These are phyloP conservation scores for Asparagopsis taxiformis DNA, from an alignment of 31 red algal genomes.

Conservation along the genomic window DNA sequence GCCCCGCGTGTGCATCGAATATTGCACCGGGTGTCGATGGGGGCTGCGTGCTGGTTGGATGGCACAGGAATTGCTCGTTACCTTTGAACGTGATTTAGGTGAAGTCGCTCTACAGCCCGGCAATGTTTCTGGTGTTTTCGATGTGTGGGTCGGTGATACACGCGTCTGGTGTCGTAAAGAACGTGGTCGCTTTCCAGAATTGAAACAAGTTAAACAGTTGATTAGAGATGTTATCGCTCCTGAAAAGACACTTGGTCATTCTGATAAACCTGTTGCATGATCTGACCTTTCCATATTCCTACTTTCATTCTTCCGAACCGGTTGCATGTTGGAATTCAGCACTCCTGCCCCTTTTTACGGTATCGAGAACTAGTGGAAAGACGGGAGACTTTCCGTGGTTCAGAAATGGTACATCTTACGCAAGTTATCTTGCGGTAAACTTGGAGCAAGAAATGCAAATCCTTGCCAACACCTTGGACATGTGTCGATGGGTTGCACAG, in stretches of 20 bases:
- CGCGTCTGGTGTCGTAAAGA: conserved; percentile 51
- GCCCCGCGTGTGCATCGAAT: conserved; percentile 67
- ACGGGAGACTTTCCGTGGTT: too few species aligned
- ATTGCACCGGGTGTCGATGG: conserved; percentile 83
- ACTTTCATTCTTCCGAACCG: too few species aligned
- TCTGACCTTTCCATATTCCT: too few species aligned
- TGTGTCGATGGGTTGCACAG: too few species aligned
- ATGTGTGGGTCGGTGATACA: conserved; percentile 48
- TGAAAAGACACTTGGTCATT: conserved; percentile 50
- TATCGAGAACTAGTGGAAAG: too few species aligned
- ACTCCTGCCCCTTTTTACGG: too few species aligned
- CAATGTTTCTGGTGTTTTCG: conserved; percentile 38
- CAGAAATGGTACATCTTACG: too few species aligned
- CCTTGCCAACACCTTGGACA: too few species aligned
- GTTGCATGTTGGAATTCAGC: too few species aligned
- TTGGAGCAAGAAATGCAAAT: too few species aligned
- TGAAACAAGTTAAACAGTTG: conserved; percentile 56
- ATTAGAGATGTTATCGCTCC: conserved; percentile 42
- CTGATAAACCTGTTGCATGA: too few species aligned
- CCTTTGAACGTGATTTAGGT: conserved; percentile 60
- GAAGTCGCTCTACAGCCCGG: conserved; percentile 71
- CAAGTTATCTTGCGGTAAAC: too few species aligned
- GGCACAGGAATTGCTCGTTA: conserved; percentile 73
- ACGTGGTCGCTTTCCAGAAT: conserved; percentile 55
- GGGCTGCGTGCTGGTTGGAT: conserved; percentile 71